phyloP scores from a whole-genome alignment of 2,329 filamentous ascomycete genomes.

The Venturia carpophila region DNA sequence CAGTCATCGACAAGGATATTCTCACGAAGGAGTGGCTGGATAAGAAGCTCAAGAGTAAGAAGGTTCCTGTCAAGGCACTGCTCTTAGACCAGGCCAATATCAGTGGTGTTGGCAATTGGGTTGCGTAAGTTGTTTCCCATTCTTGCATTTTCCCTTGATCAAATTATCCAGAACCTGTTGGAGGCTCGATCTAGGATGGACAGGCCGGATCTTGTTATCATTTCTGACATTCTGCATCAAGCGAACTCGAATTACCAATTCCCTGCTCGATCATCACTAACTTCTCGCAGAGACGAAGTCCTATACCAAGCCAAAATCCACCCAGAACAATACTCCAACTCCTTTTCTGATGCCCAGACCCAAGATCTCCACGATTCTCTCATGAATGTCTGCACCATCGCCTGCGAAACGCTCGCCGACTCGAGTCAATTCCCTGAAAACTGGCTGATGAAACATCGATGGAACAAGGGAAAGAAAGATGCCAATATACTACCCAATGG shows the following conservation, averaged over 20 bases:
- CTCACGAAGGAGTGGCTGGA: slow-evolving; percentile 70
- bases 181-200: too few species aligned
- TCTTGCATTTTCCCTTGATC: background rate
- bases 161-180: too few species aligned
- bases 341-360: slow-evolving; percentile 65
- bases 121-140: slow-evolving; percentile 49
- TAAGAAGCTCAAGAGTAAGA: slow-evolving; percentile 64
- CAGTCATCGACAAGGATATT: slow-evolving; percentile 69
- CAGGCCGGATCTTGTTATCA: too few species aligned
- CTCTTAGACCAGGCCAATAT: slow-evolving; percentile 82
- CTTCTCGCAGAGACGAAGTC: slow-evolving; percentile 60
- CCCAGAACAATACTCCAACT: slow-evolving; percentile 86
- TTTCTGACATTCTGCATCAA: too few species aligned
- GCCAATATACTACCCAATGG: slow-evolving; percentile 67
- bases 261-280: slow-evolving; percentile 16
- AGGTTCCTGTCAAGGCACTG: slow-evolving; percentile 81
- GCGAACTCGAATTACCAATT: too few species aligned
- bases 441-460: slow-evolving; percentile 80
- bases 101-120: slow-evolving; percentile 95
- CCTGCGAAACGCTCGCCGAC: slow-evolving; percentile 71
- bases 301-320: slow-evolving; percentile 84
- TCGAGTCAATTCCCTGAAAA: slow-evolving; percentile 75
- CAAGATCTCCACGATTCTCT: slow-evolving; percentile 64
- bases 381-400: slow-evolving; percentile 69
- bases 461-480: slow-evolving; percentile 79